Conservation (phyloP, 768 basidiomycete genomes). For the Russula sp. region DNA sequence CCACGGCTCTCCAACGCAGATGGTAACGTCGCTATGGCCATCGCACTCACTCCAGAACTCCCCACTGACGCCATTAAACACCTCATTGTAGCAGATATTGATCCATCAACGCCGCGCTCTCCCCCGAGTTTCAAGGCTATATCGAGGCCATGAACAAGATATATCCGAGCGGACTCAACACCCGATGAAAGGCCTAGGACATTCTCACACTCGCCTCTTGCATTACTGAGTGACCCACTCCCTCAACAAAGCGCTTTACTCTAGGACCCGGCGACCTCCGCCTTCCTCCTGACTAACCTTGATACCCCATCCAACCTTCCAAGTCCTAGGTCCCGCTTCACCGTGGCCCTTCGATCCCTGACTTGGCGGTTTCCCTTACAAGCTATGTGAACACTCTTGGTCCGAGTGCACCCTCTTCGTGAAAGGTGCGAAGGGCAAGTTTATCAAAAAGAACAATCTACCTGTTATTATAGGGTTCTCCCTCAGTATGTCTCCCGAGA, state of each 20-base stretch:
- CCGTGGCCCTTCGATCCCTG: constrained; percentile 57
- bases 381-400: constrained; percentile 46
- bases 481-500: constrained; percentile 57
- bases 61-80: no score
- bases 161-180: no score
- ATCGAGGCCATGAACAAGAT: no score
- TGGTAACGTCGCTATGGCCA: no score
- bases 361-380: constrained; percentile 76
- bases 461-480: constrained; percentile 62
- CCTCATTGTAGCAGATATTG: no score
- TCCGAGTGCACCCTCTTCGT: constrained; percentile 62
- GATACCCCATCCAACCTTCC: constrained; percentile 29
- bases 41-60: no score
- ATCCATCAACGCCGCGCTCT: no score
- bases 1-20: no score
- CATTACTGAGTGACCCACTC: not conserved
- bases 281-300: constrained; percentile 85
- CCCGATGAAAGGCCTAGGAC: no score
- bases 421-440: constrained; percentile 77
- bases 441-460: constrained; percentile 68
- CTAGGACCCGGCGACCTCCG: no score
- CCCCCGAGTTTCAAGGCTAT: no score
- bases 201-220: no score
- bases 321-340: constrained; percentile 36
- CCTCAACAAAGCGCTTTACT: not conserved